Evolutionary conservation across 1,284 basidiomycete species (phyloP).

Genomic region (Boletellus sp.): DNA sequence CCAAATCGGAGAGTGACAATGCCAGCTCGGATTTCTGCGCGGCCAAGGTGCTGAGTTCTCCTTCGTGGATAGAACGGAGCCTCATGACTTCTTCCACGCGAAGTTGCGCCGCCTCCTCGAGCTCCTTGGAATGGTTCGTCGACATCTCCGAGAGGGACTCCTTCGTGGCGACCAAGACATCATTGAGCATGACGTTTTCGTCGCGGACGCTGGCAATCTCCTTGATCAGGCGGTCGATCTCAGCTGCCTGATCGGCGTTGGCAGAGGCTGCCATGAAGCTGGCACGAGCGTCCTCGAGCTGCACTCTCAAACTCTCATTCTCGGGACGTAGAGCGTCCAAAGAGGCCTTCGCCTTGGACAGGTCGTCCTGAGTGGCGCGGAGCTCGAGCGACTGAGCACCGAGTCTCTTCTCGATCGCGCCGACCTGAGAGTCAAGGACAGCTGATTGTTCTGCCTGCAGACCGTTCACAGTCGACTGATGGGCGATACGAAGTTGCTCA

Average conservation of each 20-base stretch:
- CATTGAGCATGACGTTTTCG: conserved; percentile 43
- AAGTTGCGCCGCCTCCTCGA: conserved; percentile 64
- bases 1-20: conserved; percentile 62
- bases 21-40: conserved; percentile 59
- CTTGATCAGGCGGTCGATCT: conserved; percentile 52
- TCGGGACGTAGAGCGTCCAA: conserved; percentile 52
- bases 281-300: conserved; percentile 60
- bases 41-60: conserved; percentile 51
- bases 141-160: conserved; percentile 67
- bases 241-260: conserved; percentile 47
- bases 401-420: conserved; percentile 62
- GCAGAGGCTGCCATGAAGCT: conserved; percentile 38
- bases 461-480: conserved; percentile 56
- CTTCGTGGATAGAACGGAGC: conserved; percentile 55
- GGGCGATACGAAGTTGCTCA: conserved; percentile 61
- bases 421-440: conserved; percentile 53
- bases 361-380: conserved; percentile 78
- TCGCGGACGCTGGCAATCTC: conserved; percentile 52
- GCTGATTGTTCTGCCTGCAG: conserved; percentile 62
- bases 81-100: conserved; percentile 68
- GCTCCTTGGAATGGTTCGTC: conserved; percentile 62
- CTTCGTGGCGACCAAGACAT: conserved; percentile 67
- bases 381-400: conserved; percentile 62
- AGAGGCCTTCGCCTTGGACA: conserved; percentile 65
- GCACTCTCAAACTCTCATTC: conserved; percentile 50